Conservation (phyloP, 148 eudicot species). For the Linanthus parryae region DNA sequence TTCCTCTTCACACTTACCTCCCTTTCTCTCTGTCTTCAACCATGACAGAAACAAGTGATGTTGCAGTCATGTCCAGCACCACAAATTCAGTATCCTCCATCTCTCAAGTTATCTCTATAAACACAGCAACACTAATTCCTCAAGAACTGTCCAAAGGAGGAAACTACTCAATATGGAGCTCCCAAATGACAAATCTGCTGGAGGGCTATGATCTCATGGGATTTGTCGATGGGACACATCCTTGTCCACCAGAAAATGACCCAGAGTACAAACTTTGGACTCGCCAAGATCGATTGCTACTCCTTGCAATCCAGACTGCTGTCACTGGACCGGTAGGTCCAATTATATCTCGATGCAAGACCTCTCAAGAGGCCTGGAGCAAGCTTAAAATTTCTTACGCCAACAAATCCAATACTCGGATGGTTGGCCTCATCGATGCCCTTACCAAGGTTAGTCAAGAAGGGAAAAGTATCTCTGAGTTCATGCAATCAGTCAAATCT, state of each 20-base stretch:
- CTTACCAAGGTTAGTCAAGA: background rate
- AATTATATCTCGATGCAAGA: background rate
- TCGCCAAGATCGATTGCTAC: constrained; percentile 1
- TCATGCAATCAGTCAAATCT: background rate
- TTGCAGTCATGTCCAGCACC: too few species aligned
- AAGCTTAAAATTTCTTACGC: constrained; percentile 6
- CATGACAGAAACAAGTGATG: too few species aligned
- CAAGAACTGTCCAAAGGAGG: background rate
- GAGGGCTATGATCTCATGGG: constrained; percentile 3
- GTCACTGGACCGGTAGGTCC: background rate
- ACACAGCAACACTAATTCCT: background rate
- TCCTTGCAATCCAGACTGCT: constrained; percentile 7
- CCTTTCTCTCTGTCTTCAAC: too few species aligned
- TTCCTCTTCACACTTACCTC: too few species aligned
- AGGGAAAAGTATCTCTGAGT: background rate
- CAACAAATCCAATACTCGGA: background rate
- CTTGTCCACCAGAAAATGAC: background rate
- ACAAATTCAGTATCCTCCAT: too few species aligned
- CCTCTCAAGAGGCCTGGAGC: constrained; percentile 1
- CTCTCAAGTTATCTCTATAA: constrained; percentile 6
- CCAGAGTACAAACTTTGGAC: background rate
- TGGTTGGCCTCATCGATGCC: constrained; percentile 2
- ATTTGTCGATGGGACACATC: background rate
- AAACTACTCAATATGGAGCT: constrained; percentile 9
- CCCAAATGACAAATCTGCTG: background rate